Base-by-base conservation (phyloP, 2,329 filamentous ascomycete genomes). In the Aspergillus fructus region DNA sequence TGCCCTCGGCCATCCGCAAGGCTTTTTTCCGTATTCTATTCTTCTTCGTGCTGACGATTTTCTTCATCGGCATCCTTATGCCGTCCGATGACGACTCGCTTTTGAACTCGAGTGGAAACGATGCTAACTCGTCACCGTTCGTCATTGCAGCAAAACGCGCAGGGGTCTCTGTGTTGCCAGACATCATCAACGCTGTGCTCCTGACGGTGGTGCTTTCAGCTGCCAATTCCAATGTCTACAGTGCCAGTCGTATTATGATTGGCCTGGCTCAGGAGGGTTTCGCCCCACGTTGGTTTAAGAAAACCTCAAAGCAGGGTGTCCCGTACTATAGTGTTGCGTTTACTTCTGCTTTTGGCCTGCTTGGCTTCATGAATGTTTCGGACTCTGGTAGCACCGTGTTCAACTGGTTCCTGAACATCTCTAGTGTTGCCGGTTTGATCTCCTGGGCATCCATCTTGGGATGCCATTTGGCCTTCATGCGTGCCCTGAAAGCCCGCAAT, bases 11-110 rank as follows among this genome's bases (percentile, higher is more conserved):
- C 23, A 90, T 92, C 67, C 83, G 84, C 51, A 88, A 85, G 76
- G 90, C 89, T 0, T 92, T 90, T 73, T 90, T 85, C 81, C 85
- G 88, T 55, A 90, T 93, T 62, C 81, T 91, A 51, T 76, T 82
- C 61, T 82, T 92, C 63, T 75, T 73, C 56, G 67, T 74, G 33
- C 62, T 73, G 24, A 73, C 72, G 13, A 68, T 75, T 45, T 74
- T 92, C 78, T 89, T 91, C 72, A 82, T 91, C 64, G 88, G 89
- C 51, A 81, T 92, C 66, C 77, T 89, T 52, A 83, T 92, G 5
- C 87, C 89, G 2, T 89, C 63, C 59, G 24, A 81, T 59, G 77
- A 84, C 69, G 83, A 87, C 63, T 59, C 75, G 0, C 71, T 74
- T 9, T 81, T 91, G 19, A 71, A 48, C 39, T 27, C 81, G 27